Evolutionary conservation across 495 filamentous ascomycete species (phyloP), one percentile per base, ranked within the genome.

Genomic region (Penicillium canescens): DNA sequence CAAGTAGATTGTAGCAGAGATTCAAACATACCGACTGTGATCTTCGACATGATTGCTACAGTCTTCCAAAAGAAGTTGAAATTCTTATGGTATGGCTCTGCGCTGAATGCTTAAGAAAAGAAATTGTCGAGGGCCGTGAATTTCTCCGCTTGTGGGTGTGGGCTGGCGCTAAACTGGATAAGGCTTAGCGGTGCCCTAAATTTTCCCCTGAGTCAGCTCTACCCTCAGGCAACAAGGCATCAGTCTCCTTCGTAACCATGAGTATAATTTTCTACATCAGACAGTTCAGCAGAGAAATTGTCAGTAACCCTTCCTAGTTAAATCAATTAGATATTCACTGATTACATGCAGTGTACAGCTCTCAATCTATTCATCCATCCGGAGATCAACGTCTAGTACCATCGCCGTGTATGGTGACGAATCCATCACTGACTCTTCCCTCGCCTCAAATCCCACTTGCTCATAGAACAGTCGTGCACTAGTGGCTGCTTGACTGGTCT

Each of bases 1-100:
- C 56, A 36, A 47, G 14, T 21, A 37, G 41, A 38, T 18, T 39
- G 40, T 23, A 16, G 39, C 28, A 37, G 23, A 9, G 35, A 40
- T 34, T 20, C 55, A 23, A 58, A 82, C 86, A 50, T 79, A 89
- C 86, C 87, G 86, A 91, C 87, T 86, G 87, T 87, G 77, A 91
- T 91, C 79, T 91, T 90, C 38, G 87, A 89, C 87, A 91, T 91
- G 66, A 75, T 88, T 71, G 66, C 68, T 70, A 78, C 78, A 80
- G 78, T 80, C 78, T 82, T 80, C 78, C 78, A 79, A 76, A 78
- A 80, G 77, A 75, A 75, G 57, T 60, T 54, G 50, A 61, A 69
- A 64, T 80, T 82, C 82, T 84, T 86, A 79, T 84, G 85, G 85
- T 87, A 81, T 80, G 85, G 85, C 85, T 83, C 85, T 76, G 70